Base-by-base conservation (phyloP, 768 basidiomycete genomes). In the Postia placenta region DNA sequence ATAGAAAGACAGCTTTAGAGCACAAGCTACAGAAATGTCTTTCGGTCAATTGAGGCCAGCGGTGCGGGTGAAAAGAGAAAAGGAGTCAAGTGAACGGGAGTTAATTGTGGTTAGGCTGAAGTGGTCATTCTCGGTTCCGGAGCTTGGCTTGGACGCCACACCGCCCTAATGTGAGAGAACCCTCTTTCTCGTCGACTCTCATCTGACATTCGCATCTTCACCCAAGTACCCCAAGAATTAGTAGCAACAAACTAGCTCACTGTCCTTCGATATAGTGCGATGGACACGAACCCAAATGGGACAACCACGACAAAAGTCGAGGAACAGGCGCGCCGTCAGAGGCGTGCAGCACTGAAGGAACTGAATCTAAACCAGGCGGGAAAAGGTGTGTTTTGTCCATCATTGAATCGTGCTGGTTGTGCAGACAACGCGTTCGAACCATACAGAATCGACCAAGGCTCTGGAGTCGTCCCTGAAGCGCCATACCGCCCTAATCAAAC, bases 381-480 rank as follows among this genome's bases (percentile, higher is more conserved):
- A n/a, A 68, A 71, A 74, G 79, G 83, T 75, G 47, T 54, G 69
- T 67, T 5, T 2, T 24, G 6, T 5, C 3, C 36, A 43, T 26
- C 38, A 9, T 40, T 40, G 38, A 19, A 40, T 7, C 20, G 7
- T 24, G 4, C 26, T 6, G 25, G n/a, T 20, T 23, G 23, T n/a
- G n/a, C n/a, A n/a, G 15, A 9, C 1, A n/a, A 22, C 14, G 36
- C 12, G 6, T n/a, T 14, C 17, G 30, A 22, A 41, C 30, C 38
- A n/a, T 27, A 9, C 19, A 92, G 91, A 85, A 63, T 71, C 79
- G 9, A 72, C 78, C 19, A 92, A 83, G 63, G 50, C 68, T 3
- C 74, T 93, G 20, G 96, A 98, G 67, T 92, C 96, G 2, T 97
- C 96, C 38, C 69, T 99, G 50, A 98, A 92, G 69, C 85, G 92